These are phyloP conservation scores for Salvia sclarea DNA, from an alignment of 305 asterid species.

Conservation along the genomic window DNA sequence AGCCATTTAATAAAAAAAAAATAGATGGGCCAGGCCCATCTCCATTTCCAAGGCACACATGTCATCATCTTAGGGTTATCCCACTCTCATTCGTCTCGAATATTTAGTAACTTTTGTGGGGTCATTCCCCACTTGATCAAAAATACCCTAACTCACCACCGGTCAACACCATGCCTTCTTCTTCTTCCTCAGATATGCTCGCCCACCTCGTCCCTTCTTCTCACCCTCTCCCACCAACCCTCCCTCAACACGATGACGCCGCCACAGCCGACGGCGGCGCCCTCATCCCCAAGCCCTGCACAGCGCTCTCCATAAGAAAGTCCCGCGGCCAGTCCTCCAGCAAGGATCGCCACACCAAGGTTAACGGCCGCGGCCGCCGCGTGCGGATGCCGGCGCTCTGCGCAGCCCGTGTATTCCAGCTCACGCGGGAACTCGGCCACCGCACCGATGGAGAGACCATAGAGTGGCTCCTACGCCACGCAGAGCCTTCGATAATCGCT, in stretches of 20 bases:
- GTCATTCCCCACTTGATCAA: not conserved
- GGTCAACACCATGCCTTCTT: constrained; percentile 30
- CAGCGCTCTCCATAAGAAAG: constrained; percentile 10
- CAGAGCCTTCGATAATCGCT: constrained; percentile 58
- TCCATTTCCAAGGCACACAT: constrained; percentile 17
- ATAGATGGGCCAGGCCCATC: constrained; percentile 4
- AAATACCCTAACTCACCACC: constrained; percentile 33
- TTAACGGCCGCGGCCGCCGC: constrained; percentile 73
- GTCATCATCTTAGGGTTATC: not conserved
- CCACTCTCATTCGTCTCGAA: not conserved
- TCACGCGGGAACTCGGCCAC: constrained; percentile 65
- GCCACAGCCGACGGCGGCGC: not conserved
- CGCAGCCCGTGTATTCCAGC: constrained; percentile 78
- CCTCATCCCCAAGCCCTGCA: not conserved
- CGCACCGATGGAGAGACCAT: constrained; percentile 80
- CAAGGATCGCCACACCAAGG: constrained; percentile 72
- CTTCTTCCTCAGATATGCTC: constrained; percentile 33
- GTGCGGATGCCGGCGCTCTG: constrained; percentile 68
- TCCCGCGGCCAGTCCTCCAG: constrained; percentile 4
- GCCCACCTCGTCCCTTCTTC: constrained; percentile 28
- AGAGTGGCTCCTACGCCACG: constrained; percentile 74
- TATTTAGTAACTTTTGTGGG: constrained; percentile 2
- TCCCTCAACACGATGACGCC: constrained; percentile 8
- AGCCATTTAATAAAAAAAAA: not conserved
- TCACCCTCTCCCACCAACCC: not conserved